These are phyloP conservation scores for Plasmodium vinckei DNA, from an alignment of 169 alveolate species.

Conservation along the genomic window DNA sequence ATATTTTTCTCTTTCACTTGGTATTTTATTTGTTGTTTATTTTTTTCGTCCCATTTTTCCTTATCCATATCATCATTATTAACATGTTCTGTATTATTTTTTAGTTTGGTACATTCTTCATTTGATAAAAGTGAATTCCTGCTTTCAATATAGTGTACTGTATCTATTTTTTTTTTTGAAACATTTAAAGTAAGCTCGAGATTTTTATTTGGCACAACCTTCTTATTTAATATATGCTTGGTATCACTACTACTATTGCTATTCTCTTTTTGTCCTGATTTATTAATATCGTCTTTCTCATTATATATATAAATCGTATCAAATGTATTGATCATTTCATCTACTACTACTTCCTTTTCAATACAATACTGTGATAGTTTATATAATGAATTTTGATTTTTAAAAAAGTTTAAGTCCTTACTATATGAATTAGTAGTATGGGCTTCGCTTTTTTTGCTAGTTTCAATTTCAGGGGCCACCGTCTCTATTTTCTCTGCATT, in stretches of 20 bases:
- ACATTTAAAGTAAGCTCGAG: constrained; percentile 18
- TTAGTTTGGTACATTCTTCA: not conserved
- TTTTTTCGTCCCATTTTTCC: not conserved
- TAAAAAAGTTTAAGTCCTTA: constrained; percentile 31
- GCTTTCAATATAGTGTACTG: constrained; percentile 15
- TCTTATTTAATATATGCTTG: not conserved
- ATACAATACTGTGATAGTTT: constrained; percentile 72
- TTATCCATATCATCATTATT: too few species aligned
- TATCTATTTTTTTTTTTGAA: constrained; percentile 12
- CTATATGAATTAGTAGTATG: constrained; percentile 1
- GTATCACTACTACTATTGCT: not conserved
- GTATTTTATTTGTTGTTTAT: not conserved
- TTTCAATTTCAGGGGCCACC: not conserved
- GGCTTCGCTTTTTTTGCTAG: not conserved
- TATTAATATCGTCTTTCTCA: constrained; percentile 12
- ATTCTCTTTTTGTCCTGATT: not conserved
- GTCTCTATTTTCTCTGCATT: not conserved
- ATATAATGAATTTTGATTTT: constrained; percentile 55
- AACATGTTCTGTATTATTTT: not conserved
- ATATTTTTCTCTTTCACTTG: not conserved
- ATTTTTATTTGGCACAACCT: not conserved
- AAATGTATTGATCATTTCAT: constrained; percentile 31
- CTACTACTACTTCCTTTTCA: constrained; percentile 31
- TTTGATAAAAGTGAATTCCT: constrained; percentile 19
- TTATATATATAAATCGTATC: constrained; percentile 60